Percentiles rank a stretch among this genome's conserved stretches.
Evolutionary conservation across 1,139 yeast species (phyloP).

Genomic region (Hemisphaericaspora xylofermentans): DNA sequence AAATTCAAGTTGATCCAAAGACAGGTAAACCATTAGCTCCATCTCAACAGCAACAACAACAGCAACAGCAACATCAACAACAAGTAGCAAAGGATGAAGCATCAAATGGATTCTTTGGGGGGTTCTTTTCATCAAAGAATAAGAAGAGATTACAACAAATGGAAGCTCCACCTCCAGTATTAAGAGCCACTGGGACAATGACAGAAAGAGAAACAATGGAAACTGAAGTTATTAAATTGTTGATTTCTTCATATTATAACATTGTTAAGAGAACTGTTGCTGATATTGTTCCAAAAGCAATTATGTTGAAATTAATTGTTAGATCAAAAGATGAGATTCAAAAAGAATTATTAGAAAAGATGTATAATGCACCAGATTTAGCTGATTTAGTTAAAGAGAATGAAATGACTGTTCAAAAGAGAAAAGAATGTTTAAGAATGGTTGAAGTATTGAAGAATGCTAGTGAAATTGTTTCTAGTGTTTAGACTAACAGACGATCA

Average conservation of each 20-base stretch:
- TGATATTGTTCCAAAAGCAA: conserved; percentile 91
- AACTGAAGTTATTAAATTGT: conserved; percentile 91
- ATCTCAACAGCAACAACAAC: conserved; percentile 34
- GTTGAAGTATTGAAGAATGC: conserved; percentile 89
- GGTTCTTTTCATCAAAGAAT: conserved; percentile 88
- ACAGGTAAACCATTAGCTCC: conserved; percentile 76
- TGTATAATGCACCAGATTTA: conserved; percentile 75
- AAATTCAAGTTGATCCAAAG: conserved; percentile 85
- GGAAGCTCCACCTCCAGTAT: conserved; percentile 96
- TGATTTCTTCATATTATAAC: conserved; percentile 84
- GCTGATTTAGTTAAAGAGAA: conserved; percentile 85
- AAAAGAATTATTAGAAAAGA: conserved; percentile 81
- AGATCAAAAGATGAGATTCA: conserved; percentile 86
- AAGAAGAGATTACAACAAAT: conserved; percentile 91
- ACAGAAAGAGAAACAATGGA: conserved; percentile 95
- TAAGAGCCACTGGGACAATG: conserved; percentile 93
- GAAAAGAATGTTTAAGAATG: conserved; percentile 94
- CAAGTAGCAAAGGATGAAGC: conserved; percentile 37
- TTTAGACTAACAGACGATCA: conserved; percentile 40
- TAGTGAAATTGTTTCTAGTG: conserved; percentile 86
- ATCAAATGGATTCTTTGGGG: conserved; percentile 83
- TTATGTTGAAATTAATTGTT: conserved; percentile 87
- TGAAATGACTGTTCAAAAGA: conserved; percentile 88
- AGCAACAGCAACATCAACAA: conserved; percentile 23
- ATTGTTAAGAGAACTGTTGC: conserved; percentile 93